Evolutionary conservation across 2,329 filamentous ascomycete species (phyloP).

Genomic region (Cytospora chrysosperma): DNA sequence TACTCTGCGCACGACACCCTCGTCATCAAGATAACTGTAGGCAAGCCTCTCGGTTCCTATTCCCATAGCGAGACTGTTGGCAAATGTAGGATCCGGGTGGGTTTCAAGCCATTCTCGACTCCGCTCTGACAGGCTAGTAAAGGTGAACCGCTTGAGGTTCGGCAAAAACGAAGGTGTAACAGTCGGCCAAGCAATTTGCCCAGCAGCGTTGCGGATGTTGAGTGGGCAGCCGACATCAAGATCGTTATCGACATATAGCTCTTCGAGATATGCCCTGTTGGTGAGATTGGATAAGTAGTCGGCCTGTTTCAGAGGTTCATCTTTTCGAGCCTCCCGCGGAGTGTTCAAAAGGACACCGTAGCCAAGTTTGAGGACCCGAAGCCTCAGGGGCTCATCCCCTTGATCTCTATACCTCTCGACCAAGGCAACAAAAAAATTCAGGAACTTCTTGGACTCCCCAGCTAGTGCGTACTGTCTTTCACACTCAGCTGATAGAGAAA

Average conservation of each 20-base stretch:
- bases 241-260: conserved; percentile 18
- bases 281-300: conserved; percentile 12
- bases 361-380: conserved; percentile 18
- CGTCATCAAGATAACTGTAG: conserved; percentile 11
- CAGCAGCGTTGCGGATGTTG: background rate
- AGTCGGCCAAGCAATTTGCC: conserved; percentile 11
- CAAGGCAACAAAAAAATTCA: conserved; percentile 12
- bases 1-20: background rate
- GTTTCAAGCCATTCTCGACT: conserved; percentile 8
- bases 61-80: conserved; percentile 3
- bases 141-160: conserved; percentile 16
- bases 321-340: background rate
- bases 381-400: conserved; percentile 4
- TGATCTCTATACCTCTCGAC: conserved; percentile 8
- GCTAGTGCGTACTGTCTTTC: conserved; percentile 5
- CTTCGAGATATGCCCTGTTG: background rate
- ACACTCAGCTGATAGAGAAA: conserved; percentile 18
- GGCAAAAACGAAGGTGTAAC: conserved; percentile 11
- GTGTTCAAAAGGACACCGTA: conserved; percentile 17
- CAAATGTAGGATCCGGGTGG: conserved; percentile 11
- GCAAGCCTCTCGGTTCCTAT: conserved; percentile 16
- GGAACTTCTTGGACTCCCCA: background rate
- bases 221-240: conserved; percentile 15
- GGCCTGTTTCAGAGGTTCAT: background rate
- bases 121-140: conserved; percentile 15